Base-by-base conservation (phyloP, 2,329 filamentous ascomycete genomes). In the Fusarium sublunatum region DNA sequence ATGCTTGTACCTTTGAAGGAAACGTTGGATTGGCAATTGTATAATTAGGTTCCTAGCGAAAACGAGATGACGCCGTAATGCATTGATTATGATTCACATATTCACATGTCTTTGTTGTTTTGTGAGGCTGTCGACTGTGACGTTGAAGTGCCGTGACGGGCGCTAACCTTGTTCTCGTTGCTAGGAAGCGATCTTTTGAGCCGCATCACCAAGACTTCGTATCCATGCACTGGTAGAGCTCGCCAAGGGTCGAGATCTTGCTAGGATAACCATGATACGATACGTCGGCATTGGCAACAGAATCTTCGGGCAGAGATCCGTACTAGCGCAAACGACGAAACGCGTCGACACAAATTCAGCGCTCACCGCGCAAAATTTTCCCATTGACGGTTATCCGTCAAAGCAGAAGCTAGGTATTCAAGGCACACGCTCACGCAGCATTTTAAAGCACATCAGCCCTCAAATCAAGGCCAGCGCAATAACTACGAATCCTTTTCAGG, bases 401-500 rank as follows among this genome's bases (percentile, higher is more conserved):
- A 22, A 11, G n/a, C 6, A n/a, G 5, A 6, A n/a, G n/a, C 5
- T 15, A 43, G 26, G 10, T 6, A 10, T 43, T 60, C 11, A 34
- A 4, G 6, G 13, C 11, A 5, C 25, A 13, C 49, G 1, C 0
- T 15, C 26, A 9, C n/a, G 29, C 31, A 6, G 6, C 7, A 11
- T 31, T 22, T 34, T 7, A 25, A 42, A 22, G 22, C 22, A 22
- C 7, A 6, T 4, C 6, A 2, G 19, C 19, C 19, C 19, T 19
- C 19, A 19, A 19, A 22, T 3, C 4, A 4, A 7, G 13, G 25
- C 45, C n/a, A 22, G 12, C 13, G 7, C n/a, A 28, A 39, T 9
- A 22, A n/a, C 35, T 39, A 62, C 22, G 47, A 40, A 52, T 62
- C 51, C 41, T 68, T 62, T 71, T 61, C 72, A 60, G 42, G 42